A percentile compares a stretch with the other conserved stretches of the same genome.
Conservation (phyloP, 2,329 filamentous ascomycete genomes). For the Aureobasidium zeae region DNA sequence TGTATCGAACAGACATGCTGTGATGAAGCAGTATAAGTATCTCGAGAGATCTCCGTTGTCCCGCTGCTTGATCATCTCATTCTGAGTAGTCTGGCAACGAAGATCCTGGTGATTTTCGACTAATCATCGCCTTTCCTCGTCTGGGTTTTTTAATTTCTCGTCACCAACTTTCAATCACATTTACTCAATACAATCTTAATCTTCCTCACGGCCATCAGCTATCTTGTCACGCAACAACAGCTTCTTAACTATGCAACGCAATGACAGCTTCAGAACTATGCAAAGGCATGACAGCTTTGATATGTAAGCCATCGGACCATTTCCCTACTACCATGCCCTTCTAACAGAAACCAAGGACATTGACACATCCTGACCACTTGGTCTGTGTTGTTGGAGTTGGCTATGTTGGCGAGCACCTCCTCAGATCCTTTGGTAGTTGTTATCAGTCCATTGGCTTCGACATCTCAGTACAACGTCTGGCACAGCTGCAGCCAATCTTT, state of each 20-base stretch:
- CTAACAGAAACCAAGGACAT: not conserved
- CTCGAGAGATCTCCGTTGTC: conserved; percentile 11
- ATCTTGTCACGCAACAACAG: conserved; percentile 13
- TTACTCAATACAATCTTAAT: conserved; percentile 7
- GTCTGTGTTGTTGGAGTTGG: conserved; percentile 20
- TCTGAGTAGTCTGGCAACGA: conserved; percentile 11
- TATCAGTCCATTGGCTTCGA: conserved; percentile 32
- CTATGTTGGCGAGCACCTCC: conserved; percentile 20
- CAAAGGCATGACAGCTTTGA: conserved; percentile 14
- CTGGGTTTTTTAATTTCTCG: conserved; percentile 1
- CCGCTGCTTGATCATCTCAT: conserved; percentile 8
- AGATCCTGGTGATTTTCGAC: conserved; percentile 13
- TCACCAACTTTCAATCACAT: conserved; percentile 5
- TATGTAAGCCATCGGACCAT: not conserved
- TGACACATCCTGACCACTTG: conserved; percentile 7
- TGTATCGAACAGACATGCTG: conserved; percentile 9
- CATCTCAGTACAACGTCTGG: conserved; percentile 35
- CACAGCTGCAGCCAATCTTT: conserved; percentile 24
- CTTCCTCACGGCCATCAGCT: not conserved
- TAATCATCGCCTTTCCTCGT: conserved; percentile 2
- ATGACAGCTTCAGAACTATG: conserved; percentile 15
- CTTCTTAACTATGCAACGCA: conserved; percentile 14
- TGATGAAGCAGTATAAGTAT: conserved; percentile 10
- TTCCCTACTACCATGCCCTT: not conserved
- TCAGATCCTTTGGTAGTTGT: conserved; percentile 19